Conservation (phyloP, 2,329 filamentous ascomycete species). For the Dendrostoma leiphaemia region DNA sequence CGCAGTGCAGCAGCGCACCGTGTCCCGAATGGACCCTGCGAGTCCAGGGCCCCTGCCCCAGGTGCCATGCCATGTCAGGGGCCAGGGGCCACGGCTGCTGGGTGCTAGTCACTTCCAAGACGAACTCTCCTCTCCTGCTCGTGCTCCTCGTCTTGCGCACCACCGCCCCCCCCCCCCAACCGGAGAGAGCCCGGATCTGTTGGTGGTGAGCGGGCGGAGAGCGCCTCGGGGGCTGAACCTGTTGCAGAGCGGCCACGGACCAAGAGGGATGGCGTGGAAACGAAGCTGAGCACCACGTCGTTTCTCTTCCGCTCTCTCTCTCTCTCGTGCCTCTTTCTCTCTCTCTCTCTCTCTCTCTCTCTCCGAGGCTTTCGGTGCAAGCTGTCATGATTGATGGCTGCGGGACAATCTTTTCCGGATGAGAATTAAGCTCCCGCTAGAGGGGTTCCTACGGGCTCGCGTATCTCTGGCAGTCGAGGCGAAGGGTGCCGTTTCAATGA, state of each 20-base stretch:
- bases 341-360: too few relatives aligned
- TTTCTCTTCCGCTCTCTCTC: too few relatives aligned
- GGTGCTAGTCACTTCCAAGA: neutral
- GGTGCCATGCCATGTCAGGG: neutral
- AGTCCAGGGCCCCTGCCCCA: neutral
- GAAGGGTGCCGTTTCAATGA: conserved; percentile 10
- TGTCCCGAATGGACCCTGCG: neutral
- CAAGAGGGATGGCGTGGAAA: too few relatives aligned
- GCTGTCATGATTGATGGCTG: too few relatives aligned
- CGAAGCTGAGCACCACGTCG: too few relatives aligned
- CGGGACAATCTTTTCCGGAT: neutral
- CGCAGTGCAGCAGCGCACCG: neutral
- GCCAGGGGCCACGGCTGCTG: neutral
- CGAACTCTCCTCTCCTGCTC: neutral
- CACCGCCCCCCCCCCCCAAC: too few relatives aligned
- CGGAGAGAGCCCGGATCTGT: neutral
- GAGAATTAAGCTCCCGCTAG: conserved; percentile 17
- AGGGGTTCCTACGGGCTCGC: conserved; percentile 17
- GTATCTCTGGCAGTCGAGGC: conserved; percentile 15
- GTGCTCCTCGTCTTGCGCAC: neutral
- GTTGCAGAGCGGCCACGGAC: too few relatives aligned
- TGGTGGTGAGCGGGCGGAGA: neutral
- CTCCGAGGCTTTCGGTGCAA: too few relatives aligned
- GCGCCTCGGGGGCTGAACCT: too few relatives aligned
- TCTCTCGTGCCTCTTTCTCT: too few relatives aligned